Conservation (phyloP, 2,329 filamentous ascomycete genomes). For the Colletotrichum godetiae region DNA sequence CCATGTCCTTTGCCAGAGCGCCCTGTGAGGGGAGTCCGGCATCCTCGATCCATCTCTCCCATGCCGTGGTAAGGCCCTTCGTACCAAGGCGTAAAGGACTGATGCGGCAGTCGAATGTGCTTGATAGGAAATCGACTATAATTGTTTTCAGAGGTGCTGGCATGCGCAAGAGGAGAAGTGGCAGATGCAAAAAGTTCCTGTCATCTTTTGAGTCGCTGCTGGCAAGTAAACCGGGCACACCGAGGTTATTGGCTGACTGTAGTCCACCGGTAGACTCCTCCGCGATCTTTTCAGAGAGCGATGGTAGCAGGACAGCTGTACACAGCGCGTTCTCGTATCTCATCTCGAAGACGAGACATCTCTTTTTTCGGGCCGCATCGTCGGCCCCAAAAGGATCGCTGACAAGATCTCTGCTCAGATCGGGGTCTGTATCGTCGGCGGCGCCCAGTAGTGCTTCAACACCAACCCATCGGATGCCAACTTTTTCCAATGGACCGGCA, state of each 20-base stretch:
- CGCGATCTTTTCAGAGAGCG: slow-evolving; percentile 27
- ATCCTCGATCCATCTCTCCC: slow-evolving; percentile 63
- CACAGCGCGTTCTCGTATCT: slow-evolving; percentile 65
- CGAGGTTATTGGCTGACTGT: not conserved
- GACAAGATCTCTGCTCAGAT: slow-evolving; percentile 19
- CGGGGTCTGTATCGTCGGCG: slow-evolving; percentile 10
- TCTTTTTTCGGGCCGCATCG: slow-evolving; percentile 33
- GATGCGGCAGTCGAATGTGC: slow-evolving; percentile 67
- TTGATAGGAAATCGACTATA: slow-evolving; percentile 62
- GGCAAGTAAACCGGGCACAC: slow-evolving; percentile 10
- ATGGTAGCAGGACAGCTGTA: slow-evolving; percentile 61
- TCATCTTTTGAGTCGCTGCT: slow-evolving; percentile 29
- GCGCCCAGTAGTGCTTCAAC: slow-evolving; percentile 46
- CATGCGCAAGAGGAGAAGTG: slow-evolving; percentile 67
- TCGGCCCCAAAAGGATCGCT: slow-evolving; percentile 7
- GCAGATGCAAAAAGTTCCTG: slow-evolving; percentile 57
- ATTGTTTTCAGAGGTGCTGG: slow-evolving; percentile 62
- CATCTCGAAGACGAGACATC: slow-evolving; percentile 58
- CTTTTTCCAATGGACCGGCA: slow-evolving; percentile 57
- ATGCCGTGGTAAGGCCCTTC: slow-evolving; percentile 58
- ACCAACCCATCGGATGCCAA: slow-evolving; percentile 60
- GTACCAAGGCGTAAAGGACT: slow-evolving; percentile 62
- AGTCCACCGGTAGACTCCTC: not conserved
- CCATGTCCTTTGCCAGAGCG: slow-evolving; percentile 56
- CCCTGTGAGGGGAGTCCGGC: slow-evolving; percentile 49